Base-by-base conservation (phyloP, 768 basidiomycete genomes). In the Tylopilus vinaceipallidus region DNA sequence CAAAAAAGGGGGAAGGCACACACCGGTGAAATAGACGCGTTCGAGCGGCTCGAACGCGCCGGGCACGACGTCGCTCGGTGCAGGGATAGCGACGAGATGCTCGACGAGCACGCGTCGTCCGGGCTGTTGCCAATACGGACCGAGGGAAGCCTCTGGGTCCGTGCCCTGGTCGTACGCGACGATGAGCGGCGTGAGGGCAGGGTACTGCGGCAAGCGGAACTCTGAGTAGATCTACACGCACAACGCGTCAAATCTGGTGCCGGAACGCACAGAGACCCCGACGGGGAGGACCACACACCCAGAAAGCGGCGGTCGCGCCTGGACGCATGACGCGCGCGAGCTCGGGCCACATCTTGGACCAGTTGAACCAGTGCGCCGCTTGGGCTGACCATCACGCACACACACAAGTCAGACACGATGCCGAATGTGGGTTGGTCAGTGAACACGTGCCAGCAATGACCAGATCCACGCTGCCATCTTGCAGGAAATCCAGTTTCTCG, bases 321-420 rank as follows among this genome's bases (percentile, higher is more conserved):
- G 72, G 74, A 41, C 78, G 73, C 35, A 91, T 67, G 8, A 86
- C 75, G 3, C 85, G 73, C 11, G 74, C 72, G 0, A 81, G 70
- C 65, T 91, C 84, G 3, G 76, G 78, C 87, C 88, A 92, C 7
- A 86, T 73, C 56, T 77, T 80, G 6, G 68, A 64, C 78, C 83
- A 88, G 57, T 91, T 76, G 59, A 91, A 92, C 88, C 89, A 91
- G 61, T 92, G 90, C 3, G 80, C 80, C 0, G 89, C 82, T 68
- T 89, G 89, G 1, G 86, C 89, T 88, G 23, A n/a, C n/a, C n/a
- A n/a, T n/a, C 17, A 5, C 17, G 19, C 10, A 11, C 34, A 19
- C n/a, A n/a, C n/a, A n/a, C n/a, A n/a, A n/a, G 17, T 16, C n/a
- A 19, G 27, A 38, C 6, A 7, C 6, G 13, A 24, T 17, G 6